Percentiles rank a stretch among this genome's conserved stretches.
Conservation (phyloP, 306 rosid genomes). For the Begonia peltatifolia region DNA sequence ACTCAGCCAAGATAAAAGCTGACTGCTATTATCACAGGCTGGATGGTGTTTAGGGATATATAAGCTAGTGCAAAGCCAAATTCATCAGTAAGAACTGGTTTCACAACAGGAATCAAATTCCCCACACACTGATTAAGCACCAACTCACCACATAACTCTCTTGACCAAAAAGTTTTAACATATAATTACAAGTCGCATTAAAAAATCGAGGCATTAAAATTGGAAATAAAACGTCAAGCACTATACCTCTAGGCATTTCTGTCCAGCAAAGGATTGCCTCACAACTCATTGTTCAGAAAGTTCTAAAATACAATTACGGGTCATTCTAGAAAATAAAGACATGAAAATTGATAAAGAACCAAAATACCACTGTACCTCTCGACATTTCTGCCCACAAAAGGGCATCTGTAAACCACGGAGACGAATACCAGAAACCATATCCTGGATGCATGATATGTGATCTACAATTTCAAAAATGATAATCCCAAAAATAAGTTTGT, state of each 20-base stretch:
- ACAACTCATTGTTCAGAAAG: no score
- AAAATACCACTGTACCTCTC: slow-evolving; percentile 43
- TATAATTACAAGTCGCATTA: neutral
- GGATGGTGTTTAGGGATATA: no score
- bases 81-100: no score
- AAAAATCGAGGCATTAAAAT: neutral
- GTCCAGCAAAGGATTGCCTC: slow-evolving; percentile 42
- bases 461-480: slow-evolving; percentile 28
- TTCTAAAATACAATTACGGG: no score
- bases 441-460: slow-evolving; percentile 51
- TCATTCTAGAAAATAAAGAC: no score
- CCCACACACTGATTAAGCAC: no score
- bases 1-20: no score
- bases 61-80: no score
- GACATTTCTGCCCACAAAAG: slow-evolving; percentile 76
- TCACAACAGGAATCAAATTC: no score
- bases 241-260: slow-evolving; percentile 80
- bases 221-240: slow-evolving; percentile 1
- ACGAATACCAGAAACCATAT: slow-evolving; percentile 26
- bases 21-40: no score
- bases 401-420: slow-evolving; percentile 16
- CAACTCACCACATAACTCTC: slow-evolving; percentile 1
- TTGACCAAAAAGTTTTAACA: neutral
- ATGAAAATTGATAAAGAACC: no score
- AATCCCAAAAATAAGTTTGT: slow-evolving; percentile 10